Evolutionary conservation across 768 basidiomycete genomes (phyloP).

Genomic region (Tubosaeta sp.): DNA sequence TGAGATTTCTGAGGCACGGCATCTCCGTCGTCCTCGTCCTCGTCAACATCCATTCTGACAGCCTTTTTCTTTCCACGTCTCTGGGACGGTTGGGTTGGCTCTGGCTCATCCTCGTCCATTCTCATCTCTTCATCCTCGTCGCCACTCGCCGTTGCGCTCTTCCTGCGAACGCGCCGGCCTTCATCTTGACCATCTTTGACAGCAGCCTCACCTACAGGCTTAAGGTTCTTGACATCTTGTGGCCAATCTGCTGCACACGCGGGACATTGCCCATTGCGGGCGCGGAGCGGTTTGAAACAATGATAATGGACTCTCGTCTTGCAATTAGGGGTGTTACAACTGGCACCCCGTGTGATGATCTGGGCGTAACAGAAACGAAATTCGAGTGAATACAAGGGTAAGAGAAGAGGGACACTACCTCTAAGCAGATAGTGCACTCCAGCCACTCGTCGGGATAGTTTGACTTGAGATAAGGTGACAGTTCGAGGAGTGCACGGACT

Average conservation of each 20-base stretch:
- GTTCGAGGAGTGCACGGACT: slow-evolving; percentile 69
- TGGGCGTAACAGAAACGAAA: slow-evolving; percentile 22
- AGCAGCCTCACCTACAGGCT: slow-evolving; percentile 66
- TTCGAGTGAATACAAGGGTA: neutral
- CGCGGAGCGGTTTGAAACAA: slow-evolving; percentile 54
- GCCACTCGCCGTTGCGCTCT: slow-evolving; percentile 33
- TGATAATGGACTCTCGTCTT: slow-evolving; percentile 58
- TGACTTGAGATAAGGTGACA: slow-evolving; percentile 66
- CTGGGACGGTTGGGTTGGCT: slow-evolving; percentile 29
- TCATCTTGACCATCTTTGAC: slow-evolving; percentile 56
- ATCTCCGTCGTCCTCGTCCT: slow-evolving; percentile 32
- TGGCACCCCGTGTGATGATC: slow-evolving; percentile 66
- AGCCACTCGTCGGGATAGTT: slow-evolving; percentile 67
- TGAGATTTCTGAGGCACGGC: slow-evolving; percentile 20
- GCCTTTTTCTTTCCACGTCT: slow-evolving; percentile 27
- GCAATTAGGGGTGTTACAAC: slow-evolving; percentile 61
- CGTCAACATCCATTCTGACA: slow-evolving; percentile 42
- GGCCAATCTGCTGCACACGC: slow-evolving; percentile 61
- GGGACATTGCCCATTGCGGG: slow-evolving; percentile 47
- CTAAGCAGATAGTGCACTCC: slow-evolving; percentile 72
- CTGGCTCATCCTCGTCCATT: slow-evolving; percentile 31
- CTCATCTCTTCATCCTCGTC: slow-evolving; percentile 41
- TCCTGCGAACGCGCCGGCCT: slow-evolving; percentile 33
- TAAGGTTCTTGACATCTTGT: slow-evolving; percentile 41
- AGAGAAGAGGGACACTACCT: slow-evolving; percentile 38